Evolutionary conservation across 2,329 filamentous ascomycete genomes (phyloP).

Genomic region (Colletotrichum higginsianum): DNA sequence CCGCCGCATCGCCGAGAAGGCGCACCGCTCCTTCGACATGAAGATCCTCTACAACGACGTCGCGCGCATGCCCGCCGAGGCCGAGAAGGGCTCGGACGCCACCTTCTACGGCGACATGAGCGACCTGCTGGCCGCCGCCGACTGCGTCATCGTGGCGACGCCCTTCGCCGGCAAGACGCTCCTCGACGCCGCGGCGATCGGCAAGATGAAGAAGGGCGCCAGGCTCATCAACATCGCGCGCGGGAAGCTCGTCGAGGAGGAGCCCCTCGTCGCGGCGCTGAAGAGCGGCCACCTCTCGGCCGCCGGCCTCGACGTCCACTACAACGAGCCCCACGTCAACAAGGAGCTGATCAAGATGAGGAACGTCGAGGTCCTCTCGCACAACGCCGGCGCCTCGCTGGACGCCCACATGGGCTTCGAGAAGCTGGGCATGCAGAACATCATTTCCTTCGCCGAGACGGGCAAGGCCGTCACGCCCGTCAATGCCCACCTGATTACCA

Average conservation of each 20-base stretch:
- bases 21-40: slow-evolving; percentile 67
- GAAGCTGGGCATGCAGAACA: slow-evolving; percentile 38
- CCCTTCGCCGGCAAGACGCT: slow-evolving; percentile 77
- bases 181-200: slow-evolving; percentile 74
- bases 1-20: slow-evolving; percentile 61
- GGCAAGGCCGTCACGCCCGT: slow-evolving; percentile 36
- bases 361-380: slow-evolving; percentile 38
- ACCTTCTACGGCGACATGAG: slow-evolving; percentile 54
- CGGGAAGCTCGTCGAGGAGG: slow-evolving; percentile 81
- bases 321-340: slow-evolving; percentile 71
- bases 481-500: slow-evolving; percentile 37
- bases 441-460: slow-evolving; percentile 24
- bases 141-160: slow-evolving; percentile 76
- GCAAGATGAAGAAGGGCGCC: slow-evolving; percentile 79
- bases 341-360: slow-evolving; percentile 38
- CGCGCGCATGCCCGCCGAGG: slow-evolving; percentile 52
- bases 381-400: slow-evolving; percentile 38
- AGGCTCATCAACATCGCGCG: slow-evolving; percentile 81
- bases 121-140: slow-evolving; percentile 56
- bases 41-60: slow-evolving; percentile 72
- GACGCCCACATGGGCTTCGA: slow-evolving; percentile 39
- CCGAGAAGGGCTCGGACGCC: slow-evolving; percentile 52
- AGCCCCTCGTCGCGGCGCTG: slow-evolving; percentile 76
- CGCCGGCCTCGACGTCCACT: slow-evolving; percentile 79
- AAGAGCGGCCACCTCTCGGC: slow-evolving; percentile 75